Evolutionary conservation across 176 grass and related monocot genomes (phyloP).

Genomic region (Rhynchospora pubera): DNA sequence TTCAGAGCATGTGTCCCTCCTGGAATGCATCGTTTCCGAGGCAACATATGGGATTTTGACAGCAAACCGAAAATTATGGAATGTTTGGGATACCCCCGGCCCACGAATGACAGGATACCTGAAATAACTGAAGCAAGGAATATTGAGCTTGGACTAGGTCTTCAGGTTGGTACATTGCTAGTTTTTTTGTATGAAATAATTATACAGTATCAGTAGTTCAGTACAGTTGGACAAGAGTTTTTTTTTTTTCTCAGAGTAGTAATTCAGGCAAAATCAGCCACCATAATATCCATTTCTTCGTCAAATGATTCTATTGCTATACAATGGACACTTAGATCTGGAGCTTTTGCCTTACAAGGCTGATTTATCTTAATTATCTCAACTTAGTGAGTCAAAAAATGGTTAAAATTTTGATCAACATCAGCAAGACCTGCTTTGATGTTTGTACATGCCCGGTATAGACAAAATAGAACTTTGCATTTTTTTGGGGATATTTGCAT

Average conservation of each 20-base stretch:
- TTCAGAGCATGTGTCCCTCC: slow-evolving; percentile 96
- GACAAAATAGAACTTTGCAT: neutral
- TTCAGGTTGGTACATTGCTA: slow-evolving; percentile 55
- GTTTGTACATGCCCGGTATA: neutral
- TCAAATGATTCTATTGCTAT: neutral
- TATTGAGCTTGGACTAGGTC: slow-evolving; percentile 95
- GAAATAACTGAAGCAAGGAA: slow-evolving; percentile 98
- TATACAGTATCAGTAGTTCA: too few relatives aligned
- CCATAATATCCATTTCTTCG: neutral
- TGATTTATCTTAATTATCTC: neutral
- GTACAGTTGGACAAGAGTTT: too few relatives aligned
- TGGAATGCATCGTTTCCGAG: slow-evolving; percentile 95
- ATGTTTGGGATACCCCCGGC: slow-evolving; percentile 68
- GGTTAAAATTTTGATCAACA: neutral
- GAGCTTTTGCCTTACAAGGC: neutral
- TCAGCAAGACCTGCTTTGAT: neutral
- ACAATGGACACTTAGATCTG: neutral
- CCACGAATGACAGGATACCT: slow-evolving; percentile 72
- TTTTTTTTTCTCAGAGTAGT: too few relatives aligned
- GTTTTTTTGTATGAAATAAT: too few relatives aligned
- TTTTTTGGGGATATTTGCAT: neutral
- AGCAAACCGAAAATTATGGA: slow-evolving; percentile 69
- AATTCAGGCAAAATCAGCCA: neutral
- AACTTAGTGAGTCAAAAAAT: neutral
- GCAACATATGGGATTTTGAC: slow-evolving; percentile 97